Base-by-base conservation (phyloP, 2,329 filamentous ascomycete species). In the Zalaria sp. region DNA sequence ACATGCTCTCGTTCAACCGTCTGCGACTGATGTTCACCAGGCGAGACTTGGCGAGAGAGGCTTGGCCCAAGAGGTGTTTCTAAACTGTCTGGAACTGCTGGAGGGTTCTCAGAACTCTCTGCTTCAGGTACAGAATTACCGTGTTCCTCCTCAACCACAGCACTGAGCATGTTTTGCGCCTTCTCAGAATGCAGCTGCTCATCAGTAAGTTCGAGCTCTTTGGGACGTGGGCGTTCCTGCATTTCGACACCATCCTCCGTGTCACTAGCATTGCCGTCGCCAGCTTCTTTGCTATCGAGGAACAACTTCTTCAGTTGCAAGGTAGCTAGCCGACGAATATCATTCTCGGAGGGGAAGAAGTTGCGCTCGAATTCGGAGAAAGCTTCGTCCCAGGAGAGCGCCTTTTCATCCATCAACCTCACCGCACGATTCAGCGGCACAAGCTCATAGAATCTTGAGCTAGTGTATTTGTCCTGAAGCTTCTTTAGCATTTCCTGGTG, bases 241-340 rank as follows among this genome's bases (percentile, higher is more conserved):
- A 58, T 45, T 55, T 81, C 78, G 5, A 68, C 64, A 2, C 69
- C 68, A 35, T 83, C 77, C 39, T 93, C 86, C 8, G 75, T 75
- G 5, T 81, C 55, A 32, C 51, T 55, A 3, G 61, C 57, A 4
- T 53, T 48, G 37, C 50, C 52, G 26, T 55, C 55, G 45, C 83
- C 81, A 3, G 85, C 87, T 48, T 88, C 85, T 52, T 87, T 72
- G 44, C 69, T 82, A 57, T 96, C 88, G 5, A 89, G 77, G 56
- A 98, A 98, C 58, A 98, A 84, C 58, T 93, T 94, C 57, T 84
- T 89, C 43, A 98, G 68, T 57, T 98, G 93, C 47, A 95, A 72
- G 44, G 89, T 86, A 8, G 91, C 93, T 46, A 98, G 68, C 53
- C 91, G 79, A 47, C 87, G 77, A 54, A 98, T 93, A 63, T 98